These are phyloP conservation scores for Pythium myriotylum DNA, from an alignment of 352 stramenopile genomes.

Conservation along the genomic window DNA sequence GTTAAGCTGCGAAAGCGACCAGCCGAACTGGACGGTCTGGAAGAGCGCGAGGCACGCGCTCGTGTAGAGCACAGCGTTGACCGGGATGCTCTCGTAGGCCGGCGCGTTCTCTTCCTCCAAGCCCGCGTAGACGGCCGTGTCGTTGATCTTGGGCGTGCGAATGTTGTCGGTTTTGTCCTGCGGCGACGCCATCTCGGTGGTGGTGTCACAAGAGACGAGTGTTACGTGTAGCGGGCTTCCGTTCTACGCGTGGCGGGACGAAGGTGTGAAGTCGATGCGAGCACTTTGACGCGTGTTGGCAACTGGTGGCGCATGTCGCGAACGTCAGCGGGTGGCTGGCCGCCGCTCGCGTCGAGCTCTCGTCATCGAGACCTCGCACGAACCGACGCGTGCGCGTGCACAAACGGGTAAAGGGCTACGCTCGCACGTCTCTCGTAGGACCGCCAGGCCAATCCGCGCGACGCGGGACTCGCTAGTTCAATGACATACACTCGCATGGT, in stretches of 20 bases:
- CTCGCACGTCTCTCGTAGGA: not conserved
- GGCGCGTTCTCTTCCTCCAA: not conserved
- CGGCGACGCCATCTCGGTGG: constrained; percentile 6
- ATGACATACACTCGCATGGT: not conserved
- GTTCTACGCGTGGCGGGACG: not conserved
- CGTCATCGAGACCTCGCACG: not conserved
- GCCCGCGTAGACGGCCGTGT: constrained; percentile 3
- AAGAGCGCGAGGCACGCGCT: constrained; percentile 42
- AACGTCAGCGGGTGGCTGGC: not conserved
- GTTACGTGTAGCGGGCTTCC: too few relatives aligned
- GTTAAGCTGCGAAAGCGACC: constrained; percentile 59
- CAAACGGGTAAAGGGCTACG: not conserved
- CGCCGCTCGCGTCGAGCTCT: not conserved
- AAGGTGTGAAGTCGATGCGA: not conserved
- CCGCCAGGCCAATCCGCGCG: not conserved
- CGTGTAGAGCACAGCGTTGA: constrained; percentile 40
- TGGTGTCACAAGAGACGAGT: too few relatives aligned
- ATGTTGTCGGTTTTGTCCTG: not conserved
- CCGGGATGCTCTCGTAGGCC: constrained; percentile 15
- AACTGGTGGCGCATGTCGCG: constrained; percentile 13
- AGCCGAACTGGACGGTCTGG: constrained; percentile 56
- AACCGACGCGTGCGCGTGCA: not conserved
- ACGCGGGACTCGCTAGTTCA: not conserved
- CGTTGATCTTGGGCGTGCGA: constrained; percentile 5
- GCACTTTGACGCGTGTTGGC: constrained; percentile 1